Percentiles rank a stretch among this genome's conserved stretches.
These are phyloP conservation scores for Trametes meyenii DNA, from an alignment of 768 basidiomycete genomes.

Conservation along the genomic window DNA sequence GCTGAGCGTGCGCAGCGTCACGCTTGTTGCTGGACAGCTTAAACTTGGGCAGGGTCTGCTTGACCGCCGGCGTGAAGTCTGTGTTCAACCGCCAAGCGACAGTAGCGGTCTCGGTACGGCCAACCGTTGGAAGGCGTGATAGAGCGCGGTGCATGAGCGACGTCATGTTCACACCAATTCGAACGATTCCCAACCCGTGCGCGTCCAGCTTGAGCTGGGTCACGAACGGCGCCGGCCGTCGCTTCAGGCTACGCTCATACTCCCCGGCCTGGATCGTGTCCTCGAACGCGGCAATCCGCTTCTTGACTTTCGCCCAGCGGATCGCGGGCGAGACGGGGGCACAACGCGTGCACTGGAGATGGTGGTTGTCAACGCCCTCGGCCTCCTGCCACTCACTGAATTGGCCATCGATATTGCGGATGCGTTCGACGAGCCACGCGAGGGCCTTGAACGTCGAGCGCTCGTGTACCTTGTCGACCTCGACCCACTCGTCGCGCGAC, in stretches of 20 bases:
- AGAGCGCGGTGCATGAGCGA: slow-evolving; percentile 87
- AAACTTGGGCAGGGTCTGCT: slow-evolving; percentile 64
- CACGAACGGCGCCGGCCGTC: slow-evolving; percentile 83
- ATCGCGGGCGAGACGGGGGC: slow-evolving; percentile 79
- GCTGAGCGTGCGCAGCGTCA: slow-evolving; percentile 73
- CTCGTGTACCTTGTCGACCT: slow-evolving; percentile 87
- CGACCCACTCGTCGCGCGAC: slow-evolving; percentile 72
- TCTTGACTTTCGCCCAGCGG: slow-evolving; percentile 69
- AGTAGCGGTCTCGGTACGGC: slow-evolving; percentile 46
- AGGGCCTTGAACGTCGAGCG: slow-evolving; percentile 77
- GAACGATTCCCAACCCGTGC: slow-evolving; percentile 66
- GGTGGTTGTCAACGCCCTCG: slow-evolving; percentile 43
- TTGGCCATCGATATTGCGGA: slow-evolving; percentile 71
- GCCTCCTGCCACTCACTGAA: slow-evolving; percentile 70
- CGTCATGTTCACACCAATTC: slow-evolving; percentile 86
- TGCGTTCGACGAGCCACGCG: slow-evolving; percentile 86
- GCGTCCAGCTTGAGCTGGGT: slow-evolving; percentile 76
- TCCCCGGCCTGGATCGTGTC: slow-evolving; percentile 85
- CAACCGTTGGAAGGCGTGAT: slow-evolving; percentile 66
- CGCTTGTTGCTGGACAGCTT: slow-evolving; percentile 71
- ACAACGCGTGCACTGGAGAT: slow-evolving; percentile 73
- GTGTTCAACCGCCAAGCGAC: slow-evolving; percentile 85
- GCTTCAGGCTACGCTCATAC: slow-evolving; percentile 87
- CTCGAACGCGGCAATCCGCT: slow-evolving; percentile 69
- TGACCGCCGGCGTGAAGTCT: slow-evolving; percentile 68